A percentile compares a stretch with the other conserved stretches of the same genome.
phyloP scores from a whole-genome alignment of 768 basidiomycete species.

The Ramaria rubella region DNA sequence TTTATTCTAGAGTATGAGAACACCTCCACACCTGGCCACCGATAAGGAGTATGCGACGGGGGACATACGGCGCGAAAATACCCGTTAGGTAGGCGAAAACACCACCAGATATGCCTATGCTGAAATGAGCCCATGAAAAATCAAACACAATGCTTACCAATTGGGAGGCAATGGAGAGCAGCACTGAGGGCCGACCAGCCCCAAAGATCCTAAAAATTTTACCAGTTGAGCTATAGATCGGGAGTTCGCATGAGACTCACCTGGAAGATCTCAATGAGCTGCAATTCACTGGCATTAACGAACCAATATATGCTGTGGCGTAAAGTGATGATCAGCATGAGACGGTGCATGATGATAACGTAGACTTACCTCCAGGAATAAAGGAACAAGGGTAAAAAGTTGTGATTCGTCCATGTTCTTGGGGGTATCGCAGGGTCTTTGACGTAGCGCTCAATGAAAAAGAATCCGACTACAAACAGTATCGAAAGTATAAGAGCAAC shows the following conservation, averaged over 20 bases:
- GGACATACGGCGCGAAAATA: neutral
- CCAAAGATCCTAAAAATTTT: conserved; percentile 6
- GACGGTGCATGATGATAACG: neutral
- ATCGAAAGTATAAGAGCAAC: conserved; percentile 42
- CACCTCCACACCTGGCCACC: conserved; percentile 3
- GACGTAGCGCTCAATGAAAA: conserved; percentile 28
- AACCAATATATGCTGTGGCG: conserved; percentile 5
- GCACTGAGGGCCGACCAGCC: conserved; percentile 5
- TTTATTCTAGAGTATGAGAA: no score
- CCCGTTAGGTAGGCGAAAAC: neutral
- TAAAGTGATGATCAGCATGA: neutral
- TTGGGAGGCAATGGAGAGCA: conserved; percentile 5
- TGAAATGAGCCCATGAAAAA: neutral
- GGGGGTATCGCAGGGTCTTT: conserved; percentile 8
- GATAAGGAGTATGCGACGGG: neutral
- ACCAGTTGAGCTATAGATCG: neutral
- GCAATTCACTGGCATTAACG: neutral
- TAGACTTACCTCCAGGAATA: conserved; percentile 10
- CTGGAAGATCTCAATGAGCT: conserved; percentile 9
- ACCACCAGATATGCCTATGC: conserved; percentile 1
- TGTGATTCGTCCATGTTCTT: conserved; percentile 6
- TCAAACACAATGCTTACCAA: neutral
- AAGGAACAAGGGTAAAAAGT: conserved; percentile 7
- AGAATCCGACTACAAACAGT: conserved; percentile 36
- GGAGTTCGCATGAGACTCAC: neutral